phyloP scores from a whole-genome alignment of 208 protist genomes.

The Leishmania amazonensis region DNA sequence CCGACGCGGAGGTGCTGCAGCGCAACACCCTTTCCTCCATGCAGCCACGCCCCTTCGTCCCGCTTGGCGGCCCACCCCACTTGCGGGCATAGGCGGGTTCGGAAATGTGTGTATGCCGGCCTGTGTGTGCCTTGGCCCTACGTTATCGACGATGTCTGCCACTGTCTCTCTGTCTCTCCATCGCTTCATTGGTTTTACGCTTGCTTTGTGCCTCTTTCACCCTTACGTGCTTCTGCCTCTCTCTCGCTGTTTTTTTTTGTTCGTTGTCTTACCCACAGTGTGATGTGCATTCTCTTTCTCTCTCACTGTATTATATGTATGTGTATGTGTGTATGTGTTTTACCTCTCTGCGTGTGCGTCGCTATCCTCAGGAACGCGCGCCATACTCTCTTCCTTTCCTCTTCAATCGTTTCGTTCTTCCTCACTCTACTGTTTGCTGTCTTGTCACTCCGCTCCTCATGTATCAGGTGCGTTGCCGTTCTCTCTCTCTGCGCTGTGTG shows the following conservation, averaged over 20 bases:
- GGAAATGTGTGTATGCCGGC: neutral
- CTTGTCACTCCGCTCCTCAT: neutral
- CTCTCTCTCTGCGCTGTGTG: neutral
- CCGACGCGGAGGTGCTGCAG: constrained; percentile 48
- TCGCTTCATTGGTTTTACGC: neutral
- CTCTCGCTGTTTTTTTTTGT: neutral
- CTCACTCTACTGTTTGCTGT: neutral
- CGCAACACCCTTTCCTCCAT: constrained; percentile 35
- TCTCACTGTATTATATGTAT: neutral
- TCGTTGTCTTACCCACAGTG: neutral
- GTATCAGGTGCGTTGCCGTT: neutral
- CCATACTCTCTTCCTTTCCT: neutral
- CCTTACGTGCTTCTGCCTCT: neutral
- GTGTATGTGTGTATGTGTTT: neutral
- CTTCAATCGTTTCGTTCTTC: neutral
- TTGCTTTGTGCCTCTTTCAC: no score
- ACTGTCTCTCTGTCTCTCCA: no score
- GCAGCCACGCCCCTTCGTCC: constrained; percentile 45
- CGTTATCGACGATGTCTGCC: no score
- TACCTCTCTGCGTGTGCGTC: neutral
- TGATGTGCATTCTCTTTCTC: neutral
- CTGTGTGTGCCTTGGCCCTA: neutral
- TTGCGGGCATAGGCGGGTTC: constrained; percentile 8
- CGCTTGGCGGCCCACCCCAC: constrained; percentile 34
- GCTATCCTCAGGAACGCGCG: neutral